phyloP scores from a whole-genome alignment of 257 asterid species.

The Nicotiana attenuata region DNA sequence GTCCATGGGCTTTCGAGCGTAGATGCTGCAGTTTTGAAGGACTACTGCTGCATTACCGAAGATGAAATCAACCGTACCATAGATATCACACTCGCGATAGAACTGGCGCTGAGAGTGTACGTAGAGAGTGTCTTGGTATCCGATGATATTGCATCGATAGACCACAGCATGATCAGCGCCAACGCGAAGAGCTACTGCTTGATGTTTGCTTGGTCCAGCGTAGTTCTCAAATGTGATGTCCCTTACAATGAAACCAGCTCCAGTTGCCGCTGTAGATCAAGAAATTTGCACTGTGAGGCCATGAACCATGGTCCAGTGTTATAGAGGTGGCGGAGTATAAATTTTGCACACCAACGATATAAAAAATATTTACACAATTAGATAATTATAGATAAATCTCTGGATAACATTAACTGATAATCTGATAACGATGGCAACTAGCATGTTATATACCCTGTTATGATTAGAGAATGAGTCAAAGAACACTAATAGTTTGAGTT shows the following conservation, averaged over 20 bases:
- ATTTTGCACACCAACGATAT: no score
- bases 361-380: no score
- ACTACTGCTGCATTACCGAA: constrained; percentile 96
- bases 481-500: not conserved
- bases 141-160: constrained; percentile 71
- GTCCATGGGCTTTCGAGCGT: constrained; percentile 63
- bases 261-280: constrained; percentile 66
- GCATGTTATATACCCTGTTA: no score
- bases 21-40: constrained; percentile 75
- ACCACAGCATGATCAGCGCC: constrained; percentile 92
- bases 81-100: constrained; percentile 76
- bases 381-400: no score
- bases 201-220: constrained; percentile 91
- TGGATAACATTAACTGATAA: no score
- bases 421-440: no score
- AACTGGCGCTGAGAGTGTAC: constrained; percentile 88
- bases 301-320: not conserved
- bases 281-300: not conserved
- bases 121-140: constrained; percentile 86
- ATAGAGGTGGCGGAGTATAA: not conserved
- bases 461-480: not conserved
- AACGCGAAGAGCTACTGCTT: constrained; percentile 91
- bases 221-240: constrained; percentile 82
- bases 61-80: constrained; percentile 93
- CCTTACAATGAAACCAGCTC: constrained; percentile 83